Conservation (phyloP, 805 yeast genomes). For the Barnettozyma siamensis region DNA sequence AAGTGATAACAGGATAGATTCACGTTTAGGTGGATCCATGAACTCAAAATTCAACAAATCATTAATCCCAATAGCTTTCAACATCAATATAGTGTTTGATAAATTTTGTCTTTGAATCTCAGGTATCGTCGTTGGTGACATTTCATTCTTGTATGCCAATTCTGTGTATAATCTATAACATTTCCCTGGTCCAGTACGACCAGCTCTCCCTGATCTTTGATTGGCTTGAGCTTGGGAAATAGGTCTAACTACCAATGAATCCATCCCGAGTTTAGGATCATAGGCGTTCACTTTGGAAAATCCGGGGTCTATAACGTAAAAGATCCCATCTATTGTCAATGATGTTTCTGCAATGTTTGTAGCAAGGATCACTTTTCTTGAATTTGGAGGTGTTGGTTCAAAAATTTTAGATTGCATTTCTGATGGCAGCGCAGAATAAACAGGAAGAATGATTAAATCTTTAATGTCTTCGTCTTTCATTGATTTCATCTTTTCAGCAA, state of each 20-base stretch:
- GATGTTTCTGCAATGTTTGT: constrained; percentile 98
- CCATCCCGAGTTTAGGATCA: constrained; percentile 89
- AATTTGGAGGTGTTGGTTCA: constrained; percentile 78
- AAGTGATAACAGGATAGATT: constrained; percentile 66
- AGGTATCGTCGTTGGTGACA: constrained; percentile 77
- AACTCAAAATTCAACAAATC: constrained; percentile 79
- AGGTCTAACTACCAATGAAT: constrained; percentile 73
- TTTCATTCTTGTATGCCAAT: constrained; percentile 67
- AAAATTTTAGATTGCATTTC: constrained; percentile 86
- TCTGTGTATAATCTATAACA: constrained; percentile 91
- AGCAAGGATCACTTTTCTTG: constrained; percentile 87
- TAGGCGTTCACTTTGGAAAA: constrained; percentile 86
- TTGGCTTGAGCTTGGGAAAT: constrained; percentile 95
- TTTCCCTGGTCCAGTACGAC: constrained; percentile 94
- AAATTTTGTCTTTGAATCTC: constrained; percentile 89
- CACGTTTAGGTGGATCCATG: constrained; percentile 87
- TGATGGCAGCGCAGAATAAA: constrained; percentile 86
- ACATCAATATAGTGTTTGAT: constrained; percentile 73
- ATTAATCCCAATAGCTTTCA: constrained; percentile 87
- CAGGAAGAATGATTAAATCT: constrained; percentile 75
- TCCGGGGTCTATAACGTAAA: constrained; percentile 91
- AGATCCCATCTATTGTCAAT: constrained; percentile 89
- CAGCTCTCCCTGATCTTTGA: constrained; percentile 96
- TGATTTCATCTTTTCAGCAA: constrained; percentile 59
- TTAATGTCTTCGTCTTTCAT: constrained; percentile 51